Conservation (phyloP, 2,329 filamentous ascomycete genomes). For the Capronia epimyces region DNA sequence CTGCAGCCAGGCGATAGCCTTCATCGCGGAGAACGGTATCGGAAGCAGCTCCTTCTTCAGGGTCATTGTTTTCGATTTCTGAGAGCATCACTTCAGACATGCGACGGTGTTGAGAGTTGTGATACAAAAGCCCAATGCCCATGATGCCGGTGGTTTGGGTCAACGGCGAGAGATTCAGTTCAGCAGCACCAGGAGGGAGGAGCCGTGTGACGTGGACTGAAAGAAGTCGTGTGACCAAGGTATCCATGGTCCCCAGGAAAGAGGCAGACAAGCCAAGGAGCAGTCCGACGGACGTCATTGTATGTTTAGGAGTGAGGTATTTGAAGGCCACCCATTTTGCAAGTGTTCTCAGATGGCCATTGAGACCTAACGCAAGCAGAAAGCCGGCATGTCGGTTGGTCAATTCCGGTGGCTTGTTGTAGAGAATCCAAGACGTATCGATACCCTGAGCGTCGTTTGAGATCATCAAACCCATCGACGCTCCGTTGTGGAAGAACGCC, state of each 20-base stretch:
- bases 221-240: constrained; percentile 81
- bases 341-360: constrained; percentile 87
- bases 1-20: constrained; percentile 91
- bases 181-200: constrained; percentile 84
- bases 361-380: constrained; percentile 80
- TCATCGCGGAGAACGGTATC: constrained; percentile 83
- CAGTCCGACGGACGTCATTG: constrained; percentile 97
- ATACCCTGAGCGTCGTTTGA: constrained; percentile 86
- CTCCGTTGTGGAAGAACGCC: constrained; percentile 97
- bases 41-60: constrained; percentile 61
- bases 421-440: constrained; percentile 97
- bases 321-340: constrained; percentile 99
- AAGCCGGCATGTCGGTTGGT: constrained; percentile 97
- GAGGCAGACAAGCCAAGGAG: constrained; percentile 87
- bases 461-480: constrained; percentile 85
- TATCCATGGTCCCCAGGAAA: constrained; percentile 95
- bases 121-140: constrained; percentile 93
- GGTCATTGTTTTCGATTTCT: constrained; percentile 83
- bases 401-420: constrained; percentile 89
- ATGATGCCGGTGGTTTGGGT: constrained; percentile 96
- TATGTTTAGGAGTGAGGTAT: constrained; percentile 97
- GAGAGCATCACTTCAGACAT: constrained; percentile 99
- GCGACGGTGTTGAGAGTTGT: constrained; percentile 87
- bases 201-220: constrained; percentile 95
- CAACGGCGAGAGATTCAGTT: constrained; percentile 84